Evolutionary conservation across 371 early-diverging fungal genomes (phyloP).

Genomic region (Mucor saturninus): DNA sequence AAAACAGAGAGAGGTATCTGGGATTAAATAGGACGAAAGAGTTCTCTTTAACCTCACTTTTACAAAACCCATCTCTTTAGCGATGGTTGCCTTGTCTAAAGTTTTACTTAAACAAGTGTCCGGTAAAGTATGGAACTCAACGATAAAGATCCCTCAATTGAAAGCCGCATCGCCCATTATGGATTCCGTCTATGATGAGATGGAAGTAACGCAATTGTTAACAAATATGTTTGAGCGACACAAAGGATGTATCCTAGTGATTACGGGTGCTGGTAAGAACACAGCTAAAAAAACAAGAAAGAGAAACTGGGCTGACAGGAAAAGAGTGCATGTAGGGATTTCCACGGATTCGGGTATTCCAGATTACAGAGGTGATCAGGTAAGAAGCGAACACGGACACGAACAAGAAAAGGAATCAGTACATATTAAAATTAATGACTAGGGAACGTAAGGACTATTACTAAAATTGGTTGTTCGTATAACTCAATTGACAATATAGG

Average conservation of each 20-base stretch:
- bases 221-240: conserved; percentile 47
- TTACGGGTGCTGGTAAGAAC: conserved; percentile 59
- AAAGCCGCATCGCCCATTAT: conserved; percentile 22
- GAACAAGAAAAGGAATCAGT: background rate
- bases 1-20: too few relatives aligned
- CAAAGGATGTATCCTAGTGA: conserved; percentile 47
- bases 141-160: conserved; percentile 46
- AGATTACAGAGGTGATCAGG: conserved; percentile 84
- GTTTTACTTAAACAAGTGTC: conserved; percentile 12
- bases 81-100: background rate
- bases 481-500: conserved; percentile 51
- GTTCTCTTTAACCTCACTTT: too few relatives aligned
- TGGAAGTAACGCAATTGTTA: conserved; percentile 39
- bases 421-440: background rate
- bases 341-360: conserved; percentile 88
- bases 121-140: conserved; percentile 35
- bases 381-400: conserved; percentile 17
- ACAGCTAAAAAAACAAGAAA: too few relatives aligned
- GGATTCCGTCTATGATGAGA: conserved; percentile 29
- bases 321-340: conserved; percentile 57
- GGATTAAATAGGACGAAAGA: too few relatives aligned
- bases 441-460: conserved; percentile 19
- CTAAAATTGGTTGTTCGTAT: background rate
- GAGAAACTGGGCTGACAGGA: background rate
- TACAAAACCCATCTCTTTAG: too few relatives aligned